Percentiles rank a stretch among this genome's conserved stretches.
Conservation (phyloP, 140 eudicot species). For the Anethum foeniculum region DNA sequence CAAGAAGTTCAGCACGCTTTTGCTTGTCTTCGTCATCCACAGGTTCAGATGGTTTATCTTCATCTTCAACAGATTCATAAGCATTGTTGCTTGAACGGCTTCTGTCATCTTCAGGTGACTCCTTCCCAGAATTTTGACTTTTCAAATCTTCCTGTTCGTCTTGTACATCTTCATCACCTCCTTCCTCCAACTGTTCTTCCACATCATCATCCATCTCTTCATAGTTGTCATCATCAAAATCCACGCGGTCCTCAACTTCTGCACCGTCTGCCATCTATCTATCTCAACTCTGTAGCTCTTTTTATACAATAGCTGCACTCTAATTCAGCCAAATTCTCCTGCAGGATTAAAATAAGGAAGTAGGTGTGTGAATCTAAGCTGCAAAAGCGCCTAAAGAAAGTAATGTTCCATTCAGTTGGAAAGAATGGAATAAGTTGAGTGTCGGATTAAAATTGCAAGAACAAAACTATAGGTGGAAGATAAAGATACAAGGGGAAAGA, state of each 20-base stretch:
- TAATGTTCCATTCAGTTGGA: background rate
- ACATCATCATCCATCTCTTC: constrained; percentile 77
- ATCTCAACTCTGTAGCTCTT: constrained; percentile 28
- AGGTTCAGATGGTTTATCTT: constrained; percentile 31
- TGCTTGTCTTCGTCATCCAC: constrained; percentile 28
- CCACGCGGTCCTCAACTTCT: constrained; percentile 92
- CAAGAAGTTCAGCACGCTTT: constrained; percentile 64
- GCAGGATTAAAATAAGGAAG: constrained; percentile 10
- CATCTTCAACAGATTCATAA: constrained; percentile 29
- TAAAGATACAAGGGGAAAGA: background rate
- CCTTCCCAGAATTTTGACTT: constrained; percentile 38
- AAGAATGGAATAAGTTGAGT: background rate
- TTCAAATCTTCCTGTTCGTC: constrained; percentile 36
- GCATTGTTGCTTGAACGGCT: constrained; percentile 27
- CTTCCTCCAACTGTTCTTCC: constrained; percentile 63
- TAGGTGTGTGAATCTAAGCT: background rate
- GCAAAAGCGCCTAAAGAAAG: background rate
- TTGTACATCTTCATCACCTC: constrained; percentile 37
- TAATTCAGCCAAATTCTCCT: constrained; percentile 22
- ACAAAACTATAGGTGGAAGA: background rate
- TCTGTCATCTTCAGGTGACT: constrained; percentile 31
- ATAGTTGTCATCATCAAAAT: constrained; percentile 87
- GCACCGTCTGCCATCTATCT: constrained; percentile 71
- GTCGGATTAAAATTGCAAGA: background rate
- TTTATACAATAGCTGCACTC: constrained; percentile 31